Base-by-base conservation (phyloP, 1,139 yeast genomes). In the Pneumocystis carinii region DNA sequence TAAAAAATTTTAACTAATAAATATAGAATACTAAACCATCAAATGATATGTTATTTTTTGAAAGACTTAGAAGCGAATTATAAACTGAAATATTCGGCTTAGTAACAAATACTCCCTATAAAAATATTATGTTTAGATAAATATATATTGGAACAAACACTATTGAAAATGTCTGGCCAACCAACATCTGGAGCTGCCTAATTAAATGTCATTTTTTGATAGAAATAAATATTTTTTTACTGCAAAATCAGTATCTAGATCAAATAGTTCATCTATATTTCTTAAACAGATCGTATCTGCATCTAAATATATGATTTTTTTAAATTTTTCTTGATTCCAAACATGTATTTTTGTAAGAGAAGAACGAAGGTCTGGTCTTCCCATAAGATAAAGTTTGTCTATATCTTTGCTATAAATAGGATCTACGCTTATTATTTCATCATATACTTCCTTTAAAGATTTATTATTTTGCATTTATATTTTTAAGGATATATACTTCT, bases 111-210 rank as follows among this genome's bases (percentile, higher is more conserved):
- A 92, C 83, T 8, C 97, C 97, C 32, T 95, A 84, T 35, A 38
- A 39, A 24, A 57, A 38, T n/a, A 12, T 39, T 59, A 57, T 14
- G 27, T 29, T 32, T 37, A 29, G 8, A 24, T 35, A 17, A 55
- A 27, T 35, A 15, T 19, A 64, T 66, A 14, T 63, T 48, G n/a
- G 15, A 19, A 12, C 55, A 48, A 24, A 67, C 68, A 37, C 68
- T 66, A 75, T 92, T 92, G 78, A 92, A 92, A 69, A 88, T 81
- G 74, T 92, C 97, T 0, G 97, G 97, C 85, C 96, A 92, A 19
- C 97, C 97, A 36, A 85, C 79, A 75, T 92, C 97, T 0, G 97
- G 94, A n/a, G 88, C 79, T 0, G 97, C 97, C 59, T 79, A 75
- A 78, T 65, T 79, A 77, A 55, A 37, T n/a, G 55, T 42, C 29